These are phyloP conservation scores for Parachlorella kessleri DNA, from an alignment of 139 green algal species.

Conservation along the genomic window DNA sequence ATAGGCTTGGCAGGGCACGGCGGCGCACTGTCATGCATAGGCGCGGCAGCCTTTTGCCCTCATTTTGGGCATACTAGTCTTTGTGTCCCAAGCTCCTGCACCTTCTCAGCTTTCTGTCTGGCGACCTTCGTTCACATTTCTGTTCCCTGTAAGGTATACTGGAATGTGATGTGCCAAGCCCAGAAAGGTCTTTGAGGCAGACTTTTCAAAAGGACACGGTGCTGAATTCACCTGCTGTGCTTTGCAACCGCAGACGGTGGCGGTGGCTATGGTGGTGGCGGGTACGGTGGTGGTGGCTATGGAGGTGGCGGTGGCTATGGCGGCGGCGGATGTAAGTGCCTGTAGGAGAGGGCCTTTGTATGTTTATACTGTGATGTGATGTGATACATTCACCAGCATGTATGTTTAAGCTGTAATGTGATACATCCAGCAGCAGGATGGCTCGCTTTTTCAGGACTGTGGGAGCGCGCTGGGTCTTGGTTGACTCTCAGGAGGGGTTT, in stretches of 20 bases:
- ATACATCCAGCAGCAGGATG: too few species aligned
- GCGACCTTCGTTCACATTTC: too few species aligned
- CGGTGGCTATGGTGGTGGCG: conserved; percentile 21
- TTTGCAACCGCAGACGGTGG: neutral
- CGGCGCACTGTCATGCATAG: too few species aligned
- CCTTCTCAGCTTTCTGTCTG: too few species aligned
- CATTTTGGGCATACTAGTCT: too few species aligned
- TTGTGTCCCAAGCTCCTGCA: too few species aligned
- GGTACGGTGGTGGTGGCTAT: conserved; percentile 31
- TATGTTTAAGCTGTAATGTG: too few species aligned
- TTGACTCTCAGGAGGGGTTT: neutral
- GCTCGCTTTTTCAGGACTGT: too few species aligned
- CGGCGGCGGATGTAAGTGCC: conserved; percentile 27
- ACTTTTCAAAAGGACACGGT: neutral
- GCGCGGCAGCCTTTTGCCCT: too few species aligned
- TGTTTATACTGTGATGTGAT: too few species aligned
- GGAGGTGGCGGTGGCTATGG: conserved; percentile 40
- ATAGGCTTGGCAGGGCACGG: neutral
- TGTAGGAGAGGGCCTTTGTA: too few species aligned
- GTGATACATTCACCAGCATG: too few species aligned
- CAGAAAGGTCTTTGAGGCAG: neutral
- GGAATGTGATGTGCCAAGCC: neutral
- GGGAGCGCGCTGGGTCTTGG: neutral
- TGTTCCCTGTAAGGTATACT: neutral
- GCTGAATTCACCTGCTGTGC: neutral